phyloP scores from a whole-genome alignment of 2,329 filamentous ascomycete species.

The Acrodontium crateriforme region DNA sequence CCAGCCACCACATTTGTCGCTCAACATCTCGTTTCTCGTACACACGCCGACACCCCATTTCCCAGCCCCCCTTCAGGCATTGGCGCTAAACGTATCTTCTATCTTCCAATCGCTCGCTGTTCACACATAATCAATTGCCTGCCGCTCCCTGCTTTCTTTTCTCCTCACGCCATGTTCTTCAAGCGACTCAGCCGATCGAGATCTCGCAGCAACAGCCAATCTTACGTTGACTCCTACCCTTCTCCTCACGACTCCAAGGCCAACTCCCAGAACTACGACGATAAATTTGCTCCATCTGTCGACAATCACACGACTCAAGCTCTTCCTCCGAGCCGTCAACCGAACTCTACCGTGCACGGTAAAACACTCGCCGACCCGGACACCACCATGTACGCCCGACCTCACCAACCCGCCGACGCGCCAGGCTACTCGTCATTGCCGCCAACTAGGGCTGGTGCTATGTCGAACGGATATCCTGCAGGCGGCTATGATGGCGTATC shows the following conservation, averaged over 20 bases:
- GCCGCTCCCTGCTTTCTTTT: neutral
- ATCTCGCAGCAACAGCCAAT: slow-evolving; percentile 33
- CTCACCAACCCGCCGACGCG: neutral
- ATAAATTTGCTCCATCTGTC: slow-evolving; percentile 23
- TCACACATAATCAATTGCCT: neutral
- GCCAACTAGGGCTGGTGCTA: slow-evolving; percentile 2
- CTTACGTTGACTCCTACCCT: slow-evolving; percentile 33
- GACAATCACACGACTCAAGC: slow-evolving; percentile 5
- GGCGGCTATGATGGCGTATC: slow-evolving; percentile 11
- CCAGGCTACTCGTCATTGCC: neutral
- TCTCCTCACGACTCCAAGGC: slow-evolving; percentile 27
- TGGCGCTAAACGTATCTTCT: too few species aligned
- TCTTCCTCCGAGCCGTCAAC: neutral
- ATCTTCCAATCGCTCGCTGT: too few species aligned
- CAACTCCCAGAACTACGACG: slow-evolving; percentile 33
- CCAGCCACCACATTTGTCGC: too few species aligned
- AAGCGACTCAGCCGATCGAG: slow-evolving; percentile 32
- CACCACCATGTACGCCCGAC: slow-evolving; percentile 1
- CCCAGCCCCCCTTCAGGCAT: too few species aligned
- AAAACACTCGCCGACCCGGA: neutral
- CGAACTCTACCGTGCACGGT: neutral
- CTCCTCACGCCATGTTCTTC: slow-evolving; percentile 30
- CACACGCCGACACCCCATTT: too few species aligned
- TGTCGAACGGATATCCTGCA: slow-evolving; percentile 11
- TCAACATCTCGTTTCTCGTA: too few species aligned